Percentiles rank a stretch among this genome's conserved stretches.
These are phyloP conservation scores for Microthlaspi erraticum DNA, from an alignment of 345 rosid genomes.

Conservation along the genomic window DNA sequence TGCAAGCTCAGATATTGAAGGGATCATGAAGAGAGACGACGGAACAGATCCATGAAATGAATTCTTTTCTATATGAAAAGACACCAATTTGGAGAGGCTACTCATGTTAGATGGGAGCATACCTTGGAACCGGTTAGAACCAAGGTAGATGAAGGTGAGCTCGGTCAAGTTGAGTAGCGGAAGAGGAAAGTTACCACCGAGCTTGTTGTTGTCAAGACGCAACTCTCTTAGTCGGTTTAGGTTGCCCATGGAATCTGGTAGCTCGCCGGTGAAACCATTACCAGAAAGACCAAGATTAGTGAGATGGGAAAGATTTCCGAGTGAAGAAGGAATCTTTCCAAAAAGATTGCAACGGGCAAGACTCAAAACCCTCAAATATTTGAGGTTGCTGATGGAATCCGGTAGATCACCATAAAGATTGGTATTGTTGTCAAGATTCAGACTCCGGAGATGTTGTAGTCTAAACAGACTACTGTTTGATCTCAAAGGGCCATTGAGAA, in stretches of 20 bases:
- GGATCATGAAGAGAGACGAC: conserved; percentile 24
- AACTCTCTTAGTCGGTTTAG: background rate
- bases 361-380: background rate
- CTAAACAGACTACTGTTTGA: conserved; percentile 21
- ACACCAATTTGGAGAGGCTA: background rate
- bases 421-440: conserved; percentile 2
- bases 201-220: background rate
- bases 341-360: background rate
- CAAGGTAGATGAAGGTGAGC: background rate
- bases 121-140: conserved; percentile 22
- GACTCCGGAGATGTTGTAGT: background rate
- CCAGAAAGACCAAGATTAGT: conserved; percentile 33
- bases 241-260: conserved; percentile 11
- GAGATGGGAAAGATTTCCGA: conserved; percentile 41
- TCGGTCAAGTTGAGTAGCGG: conserved; percentile 21
- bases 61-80: background rate
- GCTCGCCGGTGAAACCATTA: conserved; percentile 43
- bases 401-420: conserved; percentile 42
- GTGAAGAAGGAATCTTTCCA: conserved; percentile 41
- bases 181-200: conserved; percentile 12
- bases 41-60: conserved; percentile 20
- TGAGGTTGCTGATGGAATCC: conserved; percentile 29
- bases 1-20: background rate
- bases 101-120: conserved; percentile 37
- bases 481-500: too few species aligned